phyloP scores from a whole-genome alignment of 805 yeast genomes.

The Candida verbasci region DNA sequence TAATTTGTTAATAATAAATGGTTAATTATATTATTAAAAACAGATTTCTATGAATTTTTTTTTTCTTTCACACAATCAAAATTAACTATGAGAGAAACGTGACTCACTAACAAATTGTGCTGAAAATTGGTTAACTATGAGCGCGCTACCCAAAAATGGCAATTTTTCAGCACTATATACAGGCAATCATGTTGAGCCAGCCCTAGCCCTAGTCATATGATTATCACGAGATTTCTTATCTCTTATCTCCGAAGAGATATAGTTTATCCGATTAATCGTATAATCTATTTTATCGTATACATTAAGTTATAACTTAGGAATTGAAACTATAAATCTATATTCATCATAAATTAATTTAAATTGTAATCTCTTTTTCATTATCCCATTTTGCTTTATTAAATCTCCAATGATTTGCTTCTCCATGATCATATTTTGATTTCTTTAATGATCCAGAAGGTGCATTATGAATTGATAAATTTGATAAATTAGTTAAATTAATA shows the following conservation, averaged over 20 bases:
- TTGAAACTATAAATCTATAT: no score
- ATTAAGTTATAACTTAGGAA: no score
- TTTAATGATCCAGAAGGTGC: conserved; percentile 63
- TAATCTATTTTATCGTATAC: no score
- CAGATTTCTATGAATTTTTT: conserved; percentile 3
- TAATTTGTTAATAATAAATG: conserved; percentile 5
- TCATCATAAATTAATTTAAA: no score
- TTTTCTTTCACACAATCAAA: conserved; percentile 3
- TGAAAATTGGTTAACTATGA: no score
- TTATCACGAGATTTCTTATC: no score
- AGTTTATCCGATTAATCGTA: no score
- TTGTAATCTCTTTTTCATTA: conserved; percentile 53
- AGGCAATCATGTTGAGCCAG: no score
- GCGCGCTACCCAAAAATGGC: no score
- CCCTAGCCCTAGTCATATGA: no score
- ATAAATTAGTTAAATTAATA: conserved; percentile 36
- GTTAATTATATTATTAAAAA: conserved; percentile 3
- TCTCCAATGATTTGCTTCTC: conserved; percentile 66
- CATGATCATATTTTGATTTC: conserved; percentile 52
- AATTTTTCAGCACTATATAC: no score
- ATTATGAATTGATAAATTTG: conserved; percentile 56
- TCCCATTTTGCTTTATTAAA: conserved; percentile 52
- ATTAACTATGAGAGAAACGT: background rate
- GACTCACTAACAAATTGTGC: background rate
- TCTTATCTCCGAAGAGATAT: no score